Conservation (phyloP, 306 rosid genomes). For the Lathyrus tuberosus region DNA sequence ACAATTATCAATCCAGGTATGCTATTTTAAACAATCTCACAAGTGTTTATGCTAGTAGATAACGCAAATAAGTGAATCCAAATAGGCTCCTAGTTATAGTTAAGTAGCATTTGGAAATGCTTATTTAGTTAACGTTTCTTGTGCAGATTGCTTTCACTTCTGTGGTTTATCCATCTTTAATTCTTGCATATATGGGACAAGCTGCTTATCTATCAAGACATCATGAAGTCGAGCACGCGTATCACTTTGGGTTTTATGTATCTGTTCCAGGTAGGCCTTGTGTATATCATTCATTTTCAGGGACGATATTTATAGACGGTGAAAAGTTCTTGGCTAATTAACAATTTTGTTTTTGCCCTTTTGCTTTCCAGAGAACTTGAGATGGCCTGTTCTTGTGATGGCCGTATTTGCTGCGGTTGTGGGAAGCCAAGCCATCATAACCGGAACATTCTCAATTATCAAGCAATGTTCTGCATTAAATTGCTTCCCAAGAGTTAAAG, state of each 20-base stretch:
- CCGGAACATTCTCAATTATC: slow-evolving; percentile 93
- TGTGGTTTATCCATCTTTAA: slow-evolving; percentile 86
- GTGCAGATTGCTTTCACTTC: slow-evolving; percentile 96
- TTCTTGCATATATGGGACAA: slow-evolving; percentile 99
- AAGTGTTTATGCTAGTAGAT: neutral
- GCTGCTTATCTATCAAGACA: slow-evolving; percentile 88
- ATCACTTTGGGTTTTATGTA: slow-evolving; percentile 73
- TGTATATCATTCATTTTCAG: slow-evolving; percentile 28
- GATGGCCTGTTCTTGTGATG: slow-evolving; percentile 93
- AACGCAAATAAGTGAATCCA: neutral
- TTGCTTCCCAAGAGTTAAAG: slow-evolving; percentile 92
- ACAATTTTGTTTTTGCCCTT: slow-evolving; percentile 37
- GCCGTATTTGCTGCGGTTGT: slow-evolving; percentile 95
- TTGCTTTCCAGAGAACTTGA: slow-evolving; percentile 61
- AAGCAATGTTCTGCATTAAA: slow-evolving; percentile 88
- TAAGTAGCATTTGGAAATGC: slow-evolving; percentile 15
- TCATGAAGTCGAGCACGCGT: slow-evolving; percentile 37
- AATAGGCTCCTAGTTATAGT: neutral
- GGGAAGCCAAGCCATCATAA: slow-evolving; percentile 96
- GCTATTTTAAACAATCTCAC: neutral
- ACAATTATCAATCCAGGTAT: slow-evolving; percentile 87
- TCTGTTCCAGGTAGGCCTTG: slow-evolving; percentile 84
- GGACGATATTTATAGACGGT: slow-evolving; percentile 39
- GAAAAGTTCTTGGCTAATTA: slow-evolving; percentile 38
- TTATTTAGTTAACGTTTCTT: slow-evolving; percentile 34